These are phyloP conservation scores for Luvunga scandens DNA, from an alignment of 345 rosid species.

Conservation along the genomic window DNA sequence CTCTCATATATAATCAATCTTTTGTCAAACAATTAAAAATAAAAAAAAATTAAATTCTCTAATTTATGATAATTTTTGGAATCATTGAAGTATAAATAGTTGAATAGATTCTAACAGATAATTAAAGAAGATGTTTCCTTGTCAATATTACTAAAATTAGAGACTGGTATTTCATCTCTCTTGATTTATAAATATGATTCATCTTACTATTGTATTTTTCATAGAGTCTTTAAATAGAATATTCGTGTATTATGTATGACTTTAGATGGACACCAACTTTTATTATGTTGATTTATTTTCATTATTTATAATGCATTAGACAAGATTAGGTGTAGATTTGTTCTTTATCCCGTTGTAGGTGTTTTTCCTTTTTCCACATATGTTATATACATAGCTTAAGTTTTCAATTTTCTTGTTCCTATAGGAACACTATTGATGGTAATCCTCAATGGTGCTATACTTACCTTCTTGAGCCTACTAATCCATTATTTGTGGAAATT, in stretches of 20 bases:
- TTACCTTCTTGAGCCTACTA: slow-evolving; percentile 84
- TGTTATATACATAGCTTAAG: neutral
- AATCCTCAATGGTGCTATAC: slow-evolving; percentile 92
- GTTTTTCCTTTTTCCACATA: neutral
- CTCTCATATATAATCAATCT: too few species aligned
- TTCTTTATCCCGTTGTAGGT: neutral
- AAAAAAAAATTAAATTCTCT: too few species aligned
- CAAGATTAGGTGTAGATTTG: neutral
- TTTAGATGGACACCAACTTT: neutral
- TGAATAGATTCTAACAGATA: too few species aligned
- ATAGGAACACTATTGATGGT: slow-evolving; percentile 88
- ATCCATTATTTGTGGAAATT: slow-evolving; percentile 66
- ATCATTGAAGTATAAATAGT: too few species aligned
- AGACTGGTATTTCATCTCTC: slow-evolving; percentile 55
- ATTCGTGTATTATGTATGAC: neutral
- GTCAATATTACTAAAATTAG: slow-evolving; percentile 32
- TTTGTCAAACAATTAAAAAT: too few species aligned
- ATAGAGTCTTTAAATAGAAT: neutral
- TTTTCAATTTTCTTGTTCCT: slow-evolving; percentile 16
- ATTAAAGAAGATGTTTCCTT: too few species aligned
- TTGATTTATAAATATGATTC: neutral
- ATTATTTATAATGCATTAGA: neutral
- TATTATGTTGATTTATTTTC: neutral
- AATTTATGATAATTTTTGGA: too few species aligned
- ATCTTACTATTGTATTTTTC: neutral